phyloP scores from a whole-genome alignment of 163 green algal genomes.

The Smithsoniella earleae region DNA sequence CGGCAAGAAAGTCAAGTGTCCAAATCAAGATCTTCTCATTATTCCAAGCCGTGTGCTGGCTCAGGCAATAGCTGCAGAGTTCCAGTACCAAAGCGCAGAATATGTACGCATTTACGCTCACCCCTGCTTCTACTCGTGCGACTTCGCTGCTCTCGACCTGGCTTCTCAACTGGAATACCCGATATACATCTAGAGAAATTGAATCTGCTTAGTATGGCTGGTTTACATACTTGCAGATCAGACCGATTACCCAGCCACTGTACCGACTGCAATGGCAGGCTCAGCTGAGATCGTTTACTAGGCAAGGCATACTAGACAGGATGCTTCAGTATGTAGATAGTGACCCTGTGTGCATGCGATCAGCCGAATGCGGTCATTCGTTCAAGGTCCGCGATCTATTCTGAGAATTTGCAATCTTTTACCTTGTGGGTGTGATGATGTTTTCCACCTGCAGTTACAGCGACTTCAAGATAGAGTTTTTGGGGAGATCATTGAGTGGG shows the following conservation, averaged over 20 bases:
- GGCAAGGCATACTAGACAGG: not conserved
- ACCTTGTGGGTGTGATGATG: not conserved
- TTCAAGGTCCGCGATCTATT: no score
- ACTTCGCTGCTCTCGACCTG: no score
- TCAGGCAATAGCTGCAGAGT: constrained; percentile 13
- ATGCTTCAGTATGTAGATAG: constrained; percentile 30
- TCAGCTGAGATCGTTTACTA: not conserved
- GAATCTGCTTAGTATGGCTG: not conserved
- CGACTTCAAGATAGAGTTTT: not conserved
- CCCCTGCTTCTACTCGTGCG: not conserved
- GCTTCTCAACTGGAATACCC: no score
- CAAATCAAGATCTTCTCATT: not conserved
- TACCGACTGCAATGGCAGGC: constrained; percentile 22
- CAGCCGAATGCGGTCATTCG: not conserved
- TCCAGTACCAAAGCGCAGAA: constrained; percentile 19
- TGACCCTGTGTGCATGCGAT: constrained; percentile 27
- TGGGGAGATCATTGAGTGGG: constrained; percentile 8
- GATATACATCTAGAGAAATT: no score
- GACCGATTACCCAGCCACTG: constrained; percentile 22
- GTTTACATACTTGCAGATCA: not conserved
- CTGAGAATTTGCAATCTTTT: not conserved
- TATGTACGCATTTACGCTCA: not conserved
- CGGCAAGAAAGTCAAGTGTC: constrained; percentile 4
- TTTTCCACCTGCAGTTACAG: not conserved
- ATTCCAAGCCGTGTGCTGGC: constrained; percentile 9